Conservation (phyloP, 1,139 yeast genomes). For the Eremothecium sinecaudum region DNA sequence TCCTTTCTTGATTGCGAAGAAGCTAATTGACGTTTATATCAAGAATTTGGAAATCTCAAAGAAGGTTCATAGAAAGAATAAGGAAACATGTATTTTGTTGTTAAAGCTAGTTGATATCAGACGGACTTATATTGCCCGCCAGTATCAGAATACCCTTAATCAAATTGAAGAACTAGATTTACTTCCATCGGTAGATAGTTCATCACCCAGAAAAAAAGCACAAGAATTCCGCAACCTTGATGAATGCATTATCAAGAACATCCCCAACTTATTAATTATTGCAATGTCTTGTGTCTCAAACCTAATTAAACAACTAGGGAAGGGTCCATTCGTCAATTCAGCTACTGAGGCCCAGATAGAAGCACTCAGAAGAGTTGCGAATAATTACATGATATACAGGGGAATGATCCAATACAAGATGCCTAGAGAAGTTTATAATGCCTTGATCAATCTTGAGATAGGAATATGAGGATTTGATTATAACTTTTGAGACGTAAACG, state of each 20-base stretch:
- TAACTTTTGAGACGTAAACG: conserved; percentile 2
- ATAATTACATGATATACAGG: conserved; percentile 87
- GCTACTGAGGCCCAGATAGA: conserved; percentile 48
- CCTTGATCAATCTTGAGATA: conserved; percentile 63
- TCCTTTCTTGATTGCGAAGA: conserved; percentile 47
- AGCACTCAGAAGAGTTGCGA: conserved; percentile 57
- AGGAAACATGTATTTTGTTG: conserved; percentile 56
- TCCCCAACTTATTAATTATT: conserved; percentile 72
- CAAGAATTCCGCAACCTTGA: conserved; percentile 54
- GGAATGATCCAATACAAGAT: conserved; percentile 92
- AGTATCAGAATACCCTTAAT: conserved; percentile 54
- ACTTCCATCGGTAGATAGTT: conserved; percentile 46
- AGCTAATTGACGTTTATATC: conserved; percentile 43
- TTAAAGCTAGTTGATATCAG: conserved; percentile 62
- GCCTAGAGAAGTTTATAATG: conserved; percentile 84
- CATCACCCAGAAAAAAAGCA: conserved; percentile 44
- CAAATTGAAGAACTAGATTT: conserved; percentile 52
- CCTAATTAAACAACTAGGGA: conserved; percentile 42
- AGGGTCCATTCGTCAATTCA: conserved; percentile 34
- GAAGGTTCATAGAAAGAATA: conserved; percentile 41
- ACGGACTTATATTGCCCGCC: conserved; percentile 45
- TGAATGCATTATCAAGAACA: conserved; percentile 64
- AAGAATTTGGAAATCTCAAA: conserved; percentile 39
- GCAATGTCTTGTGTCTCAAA: conserved; percentile 72
- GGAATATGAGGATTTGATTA: conserved; percentile 21